These are phyloP conservation scores for Lachancea cidri DNA, from an alignment of 805 yeast species.

Conservation along the genomic window DNA sequence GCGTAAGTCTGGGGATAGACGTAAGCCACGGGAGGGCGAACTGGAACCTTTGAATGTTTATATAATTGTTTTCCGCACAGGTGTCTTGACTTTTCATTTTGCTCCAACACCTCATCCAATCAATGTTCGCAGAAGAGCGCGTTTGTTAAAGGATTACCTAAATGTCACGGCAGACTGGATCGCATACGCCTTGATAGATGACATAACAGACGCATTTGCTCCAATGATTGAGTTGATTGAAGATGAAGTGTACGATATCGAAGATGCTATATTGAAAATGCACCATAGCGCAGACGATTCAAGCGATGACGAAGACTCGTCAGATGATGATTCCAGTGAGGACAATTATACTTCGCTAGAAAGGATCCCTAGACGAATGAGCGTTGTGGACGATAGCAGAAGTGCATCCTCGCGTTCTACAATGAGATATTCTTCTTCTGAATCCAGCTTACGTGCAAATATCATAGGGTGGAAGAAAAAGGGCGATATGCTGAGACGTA, in stretches of 20 bases:
- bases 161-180: conserved; percentile 95
- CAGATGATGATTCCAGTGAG: conserved; percentile 33
- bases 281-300: conserved; percentile 55
- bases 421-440: conserved; percentile 24
- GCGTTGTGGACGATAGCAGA: conserved; percentile 11
- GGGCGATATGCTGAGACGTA: conserved; percentile 91
- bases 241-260: conserved; percentile 90
- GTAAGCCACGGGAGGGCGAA: conserved; percentile 46
- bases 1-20: conserved; percentile 41
- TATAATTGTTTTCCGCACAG: conserved; percentile 84
- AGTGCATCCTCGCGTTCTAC: conserved; percentile 16
- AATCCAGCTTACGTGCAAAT: conserved; percentile 36
- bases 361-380: conserved; percentile 8
- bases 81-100: conserved; percentile 89
- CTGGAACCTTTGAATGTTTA: conserved; percentile 89
- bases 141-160: conserved; percentile 79
- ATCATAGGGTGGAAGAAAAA: conserved; percentile 77
- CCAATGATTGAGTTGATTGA: conserved; percentile 94
- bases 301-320: conserved; percentile 34
- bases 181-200: conserved; percentile 93
- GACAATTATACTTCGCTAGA: conserved; percentile 29
- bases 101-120: conserved; percentile 95
- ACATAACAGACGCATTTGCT: conserved; percentile 94
- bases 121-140: conserved; percentile 88
- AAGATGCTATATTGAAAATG: conserved; percentile 83